These are phyloP conservation scores for Pichia gijzeniarum DNA, from an alignment of 805 yeast species.

Conservation along the genomic window DNA sequence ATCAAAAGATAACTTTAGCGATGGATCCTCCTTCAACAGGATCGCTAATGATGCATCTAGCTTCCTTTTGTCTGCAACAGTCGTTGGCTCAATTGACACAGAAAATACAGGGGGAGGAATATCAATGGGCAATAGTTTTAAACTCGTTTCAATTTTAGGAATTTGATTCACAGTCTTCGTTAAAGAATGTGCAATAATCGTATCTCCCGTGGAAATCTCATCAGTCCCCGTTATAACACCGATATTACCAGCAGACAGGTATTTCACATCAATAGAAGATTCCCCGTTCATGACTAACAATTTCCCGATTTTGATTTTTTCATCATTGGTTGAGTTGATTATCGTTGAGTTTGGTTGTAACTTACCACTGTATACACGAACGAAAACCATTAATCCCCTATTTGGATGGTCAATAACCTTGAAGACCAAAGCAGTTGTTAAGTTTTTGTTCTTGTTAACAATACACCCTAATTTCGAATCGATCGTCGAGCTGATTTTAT, in stretches of 20 bases:
- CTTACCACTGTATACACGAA: slow-evolving; percentile 82
- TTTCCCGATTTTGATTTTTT: slow-evolving; percentile 58
- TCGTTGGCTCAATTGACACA: slow-evolving; percentile 72
- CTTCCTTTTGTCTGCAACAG: slow-evolving; percentile 72
- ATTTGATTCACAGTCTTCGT: slow-evolving; percentile 35
- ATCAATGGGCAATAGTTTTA: slow-evolving; percentile 64
- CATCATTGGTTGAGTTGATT: slow-evolving; percentile 63
- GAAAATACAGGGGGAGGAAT: slow-evolving; percentile 93
- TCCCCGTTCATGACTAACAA: slow-evolving; percentile 86
- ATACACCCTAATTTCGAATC: slow-evolving; percentile 44
- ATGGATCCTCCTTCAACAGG: slow-evolving; percentile 85
- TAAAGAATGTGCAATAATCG: slow-evolving; percentile 58
- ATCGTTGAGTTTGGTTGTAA: slow-evolving; percentile 57
- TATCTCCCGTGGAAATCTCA: slow-evolving; percentile 84
- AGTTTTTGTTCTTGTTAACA: slow-evolving; percentile 49
- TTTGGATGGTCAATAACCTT: slow-evolving; percentile 84
- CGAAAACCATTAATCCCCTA: slow-evolving; percentile 76
- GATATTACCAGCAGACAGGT: slow-evolving; percentile 70
- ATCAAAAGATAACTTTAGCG: slow-evolving; percentile 62
- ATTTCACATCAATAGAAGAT: slow-evolving; percentile 62
- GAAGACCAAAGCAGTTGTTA: slow-evolving; percentile 80
- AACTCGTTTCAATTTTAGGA: slow-evolving; percentile 33
- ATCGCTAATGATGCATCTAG: slow-evolving; percentile 64
- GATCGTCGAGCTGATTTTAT: slow-evolving; percentile 21
- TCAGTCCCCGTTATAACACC: slow-evolving; percentile 81